Evolutionary conservation across 2,329 filamentous ascomycete species (phyloP), one percentile per base, ranked within the genome.

Genomic region (Phialemoniopsis sp.): DNA sequence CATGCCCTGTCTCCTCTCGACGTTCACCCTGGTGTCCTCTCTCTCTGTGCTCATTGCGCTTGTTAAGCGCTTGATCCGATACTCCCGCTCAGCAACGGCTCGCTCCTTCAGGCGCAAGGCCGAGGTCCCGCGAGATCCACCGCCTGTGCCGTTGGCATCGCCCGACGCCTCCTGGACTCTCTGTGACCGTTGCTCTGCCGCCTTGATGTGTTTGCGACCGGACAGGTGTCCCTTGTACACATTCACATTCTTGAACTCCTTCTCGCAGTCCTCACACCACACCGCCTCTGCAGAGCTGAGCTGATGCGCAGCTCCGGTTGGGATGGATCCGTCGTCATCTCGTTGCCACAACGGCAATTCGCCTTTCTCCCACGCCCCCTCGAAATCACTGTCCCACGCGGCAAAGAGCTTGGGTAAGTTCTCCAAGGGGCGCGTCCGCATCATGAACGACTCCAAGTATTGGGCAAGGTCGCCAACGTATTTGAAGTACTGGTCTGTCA

Each of bases 1-100:
- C 89, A 98, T 95, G 48, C 91, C 91, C 59, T 94, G 89, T 62
- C 89, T 93, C 37, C 93, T 86, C 72, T 98, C 94, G 10, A 97
- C 89, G 55, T 98, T 97, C 52, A 93, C 85, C 36, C 87, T 80
- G 0, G 93, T 97, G 55, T 95, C 91, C 60, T 85, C 78, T 41
- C 91, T 85, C 57, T 95, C 88, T 13, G 85, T 86, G 57, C 87
- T 84, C 80, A 98, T 93, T 5, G 86, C 80, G 35, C 82, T 77
- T 9, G 88, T 81, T 7, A 98, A 73, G 39, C 85, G 85, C 57
- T 84, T 86, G 38, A 96, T 77, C 14, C 89, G 80, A 60, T 85
- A 85, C 58, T 98, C 93, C 40, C 89, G 83, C 58, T 93, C 87
- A 2, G 93, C 93, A 9, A 98, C 82, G 0, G 87, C 90, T 35